These are phyloP conservation scores for Lasiodiplodia sp. DNA, from an alignment of 2,329 filamentous ascomycete genomes.

Conservation along the genomic window DNA sequence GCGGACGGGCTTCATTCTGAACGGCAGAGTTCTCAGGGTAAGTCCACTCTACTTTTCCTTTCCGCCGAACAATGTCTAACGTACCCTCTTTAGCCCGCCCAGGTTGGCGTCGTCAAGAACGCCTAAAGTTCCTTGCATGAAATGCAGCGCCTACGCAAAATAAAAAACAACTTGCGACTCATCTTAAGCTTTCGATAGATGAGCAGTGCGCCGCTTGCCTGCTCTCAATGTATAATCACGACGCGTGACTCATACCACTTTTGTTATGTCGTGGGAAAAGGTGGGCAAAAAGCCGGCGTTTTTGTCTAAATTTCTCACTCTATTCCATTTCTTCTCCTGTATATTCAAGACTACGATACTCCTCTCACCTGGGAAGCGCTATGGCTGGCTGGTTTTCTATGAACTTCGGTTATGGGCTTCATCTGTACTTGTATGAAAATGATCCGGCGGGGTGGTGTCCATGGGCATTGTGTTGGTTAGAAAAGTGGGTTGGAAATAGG, in stretches of 20 bases:
- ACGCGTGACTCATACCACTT: constrained; percentile 12
- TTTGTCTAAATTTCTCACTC: constrained; percentile 15
- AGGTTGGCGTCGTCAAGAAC: constrained; percentile 97
- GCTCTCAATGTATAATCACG: constrained; percentile 20
- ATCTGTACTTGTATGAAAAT: constrained; percentile 20
- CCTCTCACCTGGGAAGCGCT: constrained; percentile 22
- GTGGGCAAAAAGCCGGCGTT: constrained; percentile 27
- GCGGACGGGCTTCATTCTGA: constrained; percentile 94
- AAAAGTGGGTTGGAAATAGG: not conserved
- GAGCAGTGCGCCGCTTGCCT: not conserved
- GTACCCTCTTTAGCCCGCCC: constrained; percentile 69
- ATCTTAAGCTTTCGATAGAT: not conserved
- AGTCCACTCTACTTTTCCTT: constrained; percentile 34
- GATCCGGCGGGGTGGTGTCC: constrained; percentile 9
- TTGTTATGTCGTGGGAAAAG: constrained; percentile 12
- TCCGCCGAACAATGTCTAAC: constrained; percentile 11
- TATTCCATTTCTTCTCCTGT: constrained; percentile 6
- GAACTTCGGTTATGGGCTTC: constrained; percentile 18
- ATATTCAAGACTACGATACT: constrained; percentile 14
- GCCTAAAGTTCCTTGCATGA: constrained; percentile 42
- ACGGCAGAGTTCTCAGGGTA: constrained; percentile 82
- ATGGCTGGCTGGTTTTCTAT: constrained; percentile 6
- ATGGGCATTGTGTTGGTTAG: constrained; percentile 13
- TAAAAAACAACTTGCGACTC: not conserved
- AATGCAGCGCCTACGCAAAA: not conserved